These are phyloP conservation scores for Avena eriantha DNA, from an alignment of 176 grass and related monocot genomes.

Conservation along the genomic window DNA sequence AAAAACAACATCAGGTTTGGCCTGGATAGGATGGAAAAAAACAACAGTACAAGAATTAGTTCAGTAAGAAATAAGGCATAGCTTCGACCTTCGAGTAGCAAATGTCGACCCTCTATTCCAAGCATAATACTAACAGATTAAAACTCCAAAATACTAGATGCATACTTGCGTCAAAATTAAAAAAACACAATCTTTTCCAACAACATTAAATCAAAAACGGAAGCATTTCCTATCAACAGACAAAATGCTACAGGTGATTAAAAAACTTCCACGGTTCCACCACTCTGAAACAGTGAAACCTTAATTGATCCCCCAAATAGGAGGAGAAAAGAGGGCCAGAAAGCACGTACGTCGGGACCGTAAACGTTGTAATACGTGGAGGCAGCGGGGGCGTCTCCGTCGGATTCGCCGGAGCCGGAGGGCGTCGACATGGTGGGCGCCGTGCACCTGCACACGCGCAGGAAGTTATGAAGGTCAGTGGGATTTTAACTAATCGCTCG, in stretches of 20 bases:
- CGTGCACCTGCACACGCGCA: neutral
- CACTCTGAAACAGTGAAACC: neutral
- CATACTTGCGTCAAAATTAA: neutral
- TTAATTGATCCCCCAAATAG: neutral
- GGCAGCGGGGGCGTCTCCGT: neutral
- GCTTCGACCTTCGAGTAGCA: neutral
- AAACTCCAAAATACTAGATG: neutral
- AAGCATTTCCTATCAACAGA: neutral
- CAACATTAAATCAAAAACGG: neutral
- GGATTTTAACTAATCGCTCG: slow-evolving; percentile 2
- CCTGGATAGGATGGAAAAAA: slow-evolving; percentile 52
- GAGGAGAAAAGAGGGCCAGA: neutral
- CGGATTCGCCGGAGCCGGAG: slow-evolving; percentile 17
- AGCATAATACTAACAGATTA: neutral
- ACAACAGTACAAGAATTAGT: slow-evolving; percentile 18
- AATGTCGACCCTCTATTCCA: neutral
- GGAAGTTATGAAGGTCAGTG: neutral
- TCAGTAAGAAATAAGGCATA: neutral
- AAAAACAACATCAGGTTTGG: slow-evolving; percentile 76
- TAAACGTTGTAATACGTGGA: slow-evolving; percentile 65
- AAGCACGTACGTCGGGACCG: slow-evolving; percentile 55
- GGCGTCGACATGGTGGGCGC: slow-evolving; percentile 38
- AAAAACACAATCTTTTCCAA: neutral
- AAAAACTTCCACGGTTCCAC: too few species aligned
- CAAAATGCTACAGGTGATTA: neutral